Percentiles rank a stretch among this genome's conserved stretches.
Conservation (phyloP, 2,329 filamentous ascomycete genomes). For the Berkeleyomyces basicola region DNA sequence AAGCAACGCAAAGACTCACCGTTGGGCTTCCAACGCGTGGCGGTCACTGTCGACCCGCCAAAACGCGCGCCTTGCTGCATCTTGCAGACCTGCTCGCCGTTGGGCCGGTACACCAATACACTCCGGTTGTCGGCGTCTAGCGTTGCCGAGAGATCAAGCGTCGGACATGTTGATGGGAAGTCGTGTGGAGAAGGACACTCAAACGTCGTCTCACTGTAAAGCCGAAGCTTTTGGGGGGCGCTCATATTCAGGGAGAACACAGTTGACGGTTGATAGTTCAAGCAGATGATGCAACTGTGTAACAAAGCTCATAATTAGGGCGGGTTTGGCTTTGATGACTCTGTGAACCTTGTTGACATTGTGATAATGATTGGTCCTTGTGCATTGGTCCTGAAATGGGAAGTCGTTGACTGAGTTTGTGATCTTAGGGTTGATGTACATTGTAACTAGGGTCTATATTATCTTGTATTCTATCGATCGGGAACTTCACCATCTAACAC, state of each 20-base stretch:
- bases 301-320: too few species aligned
- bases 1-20: conserved; percentile 30
- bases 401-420: neutral
- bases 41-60: conserved; percentile 25
- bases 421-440: neutral
- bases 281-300: too few species aligned
- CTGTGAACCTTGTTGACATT: neutral
- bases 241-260: conserved; percentile 13
- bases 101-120: conserved; percentile 62
- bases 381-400: neutral
- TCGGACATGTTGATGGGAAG: conserved; percentile 61
- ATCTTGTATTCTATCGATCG: neutral
- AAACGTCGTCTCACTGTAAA: conserved; percentile 41
- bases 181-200: conserved; percentile 36
- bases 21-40: conserved; percentile 49
- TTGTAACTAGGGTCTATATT: neutral
- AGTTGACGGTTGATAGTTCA: neutral
- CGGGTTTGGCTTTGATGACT: neutral
- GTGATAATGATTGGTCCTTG: neutral
- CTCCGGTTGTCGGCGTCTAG: conserved; percentile 48
- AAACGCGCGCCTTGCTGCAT: conserved; percentile 28
- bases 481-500: neutral
- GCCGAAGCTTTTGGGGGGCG: conserved; percentile 24
- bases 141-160: conserved; percentile 67
- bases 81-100: conserved; percentile 48